A percentile compares a stretch with the other conserved stretches of the same genome.
Evolutionary conservation across 176 grass and related monocot genomes (phyloP).

Genomic region (Carex littledalei): DNA sequence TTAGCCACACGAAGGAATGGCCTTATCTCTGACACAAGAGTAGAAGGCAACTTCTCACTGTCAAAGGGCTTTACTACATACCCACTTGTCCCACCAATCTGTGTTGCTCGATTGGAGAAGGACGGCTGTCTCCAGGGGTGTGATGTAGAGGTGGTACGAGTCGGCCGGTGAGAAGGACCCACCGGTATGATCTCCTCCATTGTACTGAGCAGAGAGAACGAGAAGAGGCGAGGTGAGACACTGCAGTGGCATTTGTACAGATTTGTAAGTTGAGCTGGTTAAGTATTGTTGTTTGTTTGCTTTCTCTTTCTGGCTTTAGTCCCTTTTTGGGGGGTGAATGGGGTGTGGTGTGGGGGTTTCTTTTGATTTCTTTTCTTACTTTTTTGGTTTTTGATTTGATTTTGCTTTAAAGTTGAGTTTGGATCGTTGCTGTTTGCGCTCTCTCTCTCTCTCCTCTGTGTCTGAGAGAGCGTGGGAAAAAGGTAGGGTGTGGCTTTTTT

Average conservation of each 20-base stretch:
- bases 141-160: slow-evolving; percentile 23
- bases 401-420: slow-evolving; percentile 20
- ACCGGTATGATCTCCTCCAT: slow-evolving; percentile 51
- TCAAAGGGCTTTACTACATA: slow-evolving; percentile 33
- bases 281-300: slow-evolving; percentile 30
- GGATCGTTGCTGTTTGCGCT: slow-evolving; percentile 21
- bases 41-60: slow-evolving; percentile 82
- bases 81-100: background rate
- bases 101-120: slow-evolving; percentile 4
- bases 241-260: background rate
- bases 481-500: slow-evolving; percentile 11
- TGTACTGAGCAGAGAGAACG: slow-evolving; percentile 16
- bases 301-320: slow-evolving; percentile 55
- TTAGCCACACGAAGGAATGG: slow-evolving; percentile 89
- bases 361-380: slow-evolving; percentile 19
- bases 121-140: background rate
- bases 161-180: slow-evolving; percentile 33
- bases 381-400: slow-evolving; percentile 19
- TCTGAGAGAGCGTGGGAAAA: slow-evolving; percentile 9
- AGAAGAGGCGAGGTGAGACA: background rate
- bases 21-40: slow-evolving; percentile 57
- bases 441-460: background rate
- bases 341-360: background rate
- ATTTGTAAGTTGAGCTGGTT: background rate
- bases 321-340: slow-evolving; percentile 16